Base-by-base conservation (phyloP, 768 basidiomycete genomes). In the Russula virescens region DNA sequence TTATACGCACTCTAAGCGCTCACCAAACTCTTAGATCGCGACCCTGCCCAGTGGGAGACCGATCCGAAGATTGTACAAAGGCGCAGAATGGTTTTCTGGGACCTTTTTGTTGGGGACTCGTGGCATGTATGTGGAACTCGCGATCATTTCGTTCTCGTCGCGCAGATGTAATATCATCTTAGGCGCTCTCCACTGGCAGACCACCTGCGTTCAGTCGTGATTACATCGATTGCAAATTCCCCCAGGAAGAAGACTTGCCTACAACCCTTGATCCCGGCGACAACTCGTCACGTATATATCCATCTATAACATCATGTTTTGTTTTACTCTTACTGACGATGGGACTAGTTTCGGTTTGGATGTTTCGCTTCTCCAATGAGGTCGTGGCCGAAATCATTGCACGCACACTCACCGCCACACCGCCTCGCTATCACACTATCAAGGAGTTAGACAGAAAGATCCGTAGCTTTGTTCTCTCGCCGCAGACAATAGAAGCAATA, bases 31-130 rank as follows among this genome's bases (percentile, higher is more conserved):
- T 26, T 49, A 84, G 86, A 88, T 70, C 83, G 87, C 51, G 87
- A 89, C 65, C 84, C 84, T 62, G 78, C 77, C 16, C 74, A 82
- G 58, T 88, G 87, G 87, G 80, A 63, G 49, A 26, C 45, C 2
- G 40, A 63, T 28, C 65, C 65, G 77, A 2, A 83, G 69, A 80
- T 84, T 66, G 83, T 89, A 0, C 80, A 87, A 64, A 75, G 87
- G 31, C 79, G 89, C 10, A 80, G 88, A 3, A 75, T 84, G 35
- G 74, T 89, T 11, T 90, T 91, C 73, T 91, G 89, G 89, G 87
- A 90, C 69, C 76, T 89, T 11, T 90, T 88, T 66, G 78, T 86
- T 21, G 83, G 84, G 0, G 89, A 91, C 66, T 76, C 80, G 4
- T 90, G 85, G 85, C 77, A 81, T 74, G 87, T 87, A 65, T 40